phyloP scores from a whole-genome alignment of 2,329 filamentous ascomycete species.

The Colletotrichum chrysophilum region DNA sequence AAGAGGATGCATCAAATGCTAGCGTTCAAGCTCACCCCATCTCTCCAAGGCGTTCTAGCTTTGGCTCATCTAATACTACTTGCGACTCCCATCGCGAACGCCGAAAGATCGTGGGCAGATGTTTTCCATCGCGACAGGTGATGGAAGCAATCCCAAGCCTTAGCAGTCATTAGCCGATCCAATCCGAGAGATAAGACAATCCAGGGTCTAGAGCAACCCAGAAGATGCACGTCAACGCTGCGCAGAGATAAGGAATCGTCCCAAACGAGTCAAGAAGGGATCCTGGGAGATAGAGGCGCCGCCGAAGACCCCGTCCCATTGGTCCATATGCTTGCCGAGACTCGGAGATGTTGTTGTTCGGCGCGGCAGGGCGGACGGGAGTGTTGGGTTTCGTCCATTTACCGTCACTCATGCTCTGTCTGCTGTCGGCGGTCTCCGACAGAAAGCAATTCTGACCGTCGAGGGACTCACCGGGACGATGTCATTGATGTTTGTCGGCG shows the following conservation, averaged over 20 bases:
- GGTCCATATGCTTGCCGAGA: constrained; percentile 5
- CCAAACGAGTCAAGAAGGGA: not conserved
- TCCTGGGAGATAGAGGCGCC: not conserved
- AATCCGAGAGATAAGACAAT: not conserved
- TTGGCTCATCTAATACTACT: not conserved
- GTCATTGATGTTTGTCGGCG: not conserved
- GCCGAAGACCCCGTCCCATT: not conserved
- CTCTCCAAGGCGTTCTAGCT: not conserved
- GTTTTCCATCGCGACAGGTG: not conserved
- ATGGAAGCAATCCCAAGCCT: not conserved
- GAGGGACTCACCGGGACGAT: not conserved
- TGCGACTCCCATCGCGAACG: not conserved
- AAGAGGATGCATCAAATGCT: not conserved
- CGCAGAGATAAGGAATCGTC: constrained; percentile 11
- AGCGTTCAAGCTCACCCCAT: not conserved
- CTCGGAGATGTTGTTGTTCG: constrained; percentile 5
- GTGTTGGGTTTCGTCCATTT: not conserved
- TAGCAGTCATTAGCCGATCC: not conserved
- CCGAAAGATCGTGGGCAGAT: not conserved
- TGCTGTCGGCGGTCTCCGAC: constrained; percentile 13
- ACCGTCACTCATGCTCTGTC: not conserved
- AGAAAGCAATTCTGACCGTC: not conserved
- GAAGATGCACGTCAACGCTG: not conserved
- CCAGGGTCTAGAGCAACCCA: not conserved
- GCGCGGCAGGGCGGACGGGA: not conserved